Percentiles rank a stretch among this genome's conserved stretches.
Conservation (phyloP, 176 grass and related monocot genomes). For the Oryza brachyantha region DNA sequence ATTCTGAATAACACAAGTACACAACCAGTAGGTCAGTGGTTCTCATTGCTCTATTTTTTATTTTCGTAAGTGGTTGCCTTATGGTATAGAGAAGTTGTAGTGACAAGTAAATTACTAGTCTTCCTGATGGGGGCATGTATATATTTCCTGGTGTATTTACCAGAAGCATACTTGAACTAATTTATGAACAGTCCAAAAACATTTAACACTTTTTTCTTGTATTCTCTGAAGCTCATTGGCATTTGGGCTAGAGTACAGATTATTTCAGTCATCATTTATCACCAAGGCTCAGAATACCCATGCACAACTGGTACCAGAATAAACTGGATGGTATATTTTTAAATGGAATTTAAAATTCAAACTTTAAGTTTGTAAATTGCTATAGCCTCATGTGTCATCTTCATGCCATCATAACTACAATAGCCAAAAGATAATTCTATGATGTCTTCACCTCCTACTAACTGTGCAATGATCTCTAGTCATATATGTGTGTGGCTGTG, state of each 20-base stretch:
- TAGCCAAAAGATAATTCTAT: neutral
- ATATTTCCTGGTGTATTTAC: neutral
- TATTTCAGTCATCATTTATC: constrained; percentile 1
- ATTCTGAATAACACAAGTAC: neutral
- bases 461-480: neutral
- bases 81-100: neutral
- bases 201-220: neutral
- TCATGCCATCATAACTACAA: neutral
- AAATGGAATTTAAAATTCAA: neutral
- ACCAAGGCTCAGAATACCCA: neutral
- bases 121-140: neutral
- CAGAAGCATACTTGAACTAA: neutral
- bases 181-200: neutral
- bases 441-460: neutral
- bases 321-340: neutral
- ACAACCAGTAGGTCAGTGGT: neutral
- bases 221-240: neutral
- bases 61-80: neutral
- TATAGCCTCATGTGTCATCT: neutral
- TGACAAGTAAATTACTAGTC: neutral
- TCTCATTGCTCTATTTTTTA: constrained; percentile 2
- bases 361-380: neutral
- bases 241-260: neutral
- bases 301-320: neutral
- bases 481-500: neutral